Evolutionary conservation across 2,329 filamentous ascomycete species (phyloP).

Genomic region (Conoideocrella luteorostrata): DNA sequence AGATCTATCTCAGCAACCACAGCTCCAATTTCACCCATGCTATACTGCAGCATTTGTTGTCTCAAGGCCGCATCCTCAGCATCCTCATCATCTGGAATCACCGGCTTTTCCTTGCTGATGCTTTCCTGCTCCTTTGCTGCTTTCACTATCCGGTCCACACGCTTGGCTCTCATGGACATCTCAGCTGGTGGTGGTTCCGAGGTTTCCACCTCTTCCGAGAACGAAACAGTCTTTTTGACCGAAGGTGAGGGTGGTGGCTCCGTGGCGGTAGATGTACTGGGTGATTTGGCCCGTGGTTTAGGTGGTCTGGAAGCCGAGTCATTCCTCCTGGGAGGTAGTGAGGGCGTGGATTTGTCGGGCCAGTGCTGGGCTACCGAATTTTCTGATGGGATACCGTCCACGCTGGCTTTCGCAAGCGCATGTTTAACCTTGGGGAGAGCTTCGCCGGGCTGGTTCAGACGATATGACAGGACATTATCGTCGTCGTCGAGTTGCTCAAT

Average conservation of each 20-base stretch:
- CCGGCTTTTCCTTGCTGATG: slow-evolving; percentile 33
- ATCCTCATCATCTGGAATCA: slow-evolving; percentile 69
- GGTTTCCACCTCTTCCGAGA: slow-evolving; percentile 48
- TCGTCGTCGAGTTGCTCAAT: slow-evolving; percentile 87
- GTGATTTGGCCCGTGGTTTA: neutral
- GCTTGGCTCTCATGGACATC: slow-evolving; percentile 36
- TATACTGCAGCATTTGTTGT: slow-evolving; percentile 85
- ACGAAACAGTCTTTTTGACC: slow-evolving; percentile 55
- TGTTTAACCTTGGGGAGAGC: slow-evolving; percentile 62
- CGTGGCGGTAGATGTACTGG: neutral
- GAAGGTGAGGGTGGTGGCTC: neutral
- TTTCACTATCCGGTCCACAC: slow-evolving; percentile 51
- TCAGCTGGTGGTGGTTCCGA: slow-evolving; percentile 17
- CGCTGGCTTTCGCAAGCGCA: slow-evolving; percentile 69
- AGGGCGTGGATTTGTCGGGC: neutral
- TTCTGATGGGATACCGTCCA: slow-evolving; percentile 37
- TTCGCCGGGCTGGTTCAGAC: slow-evolving; percentile 60
- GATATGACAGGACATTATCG: slow-evolving; percentile 70
- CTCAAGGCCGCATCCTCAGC: slow-evolving; percentile 74
- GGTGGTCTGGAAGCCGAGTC: neutral
- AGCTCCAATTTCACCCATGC: slow-evolving; percentile 78
- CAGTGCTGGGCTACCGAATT: slow-evolving; percentile 5
- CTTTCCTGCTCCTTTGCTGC: slow-evolving; percentile 49
- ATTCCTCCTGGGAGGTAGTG: neutral
- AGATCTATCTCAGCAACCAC: slow-evolving; percentile 89